These are phyloP conservation scores for Phytopythium vexans DNA, from an alignment of 352 stramenopile genomes.

Conservation along the genomic window DNA sequence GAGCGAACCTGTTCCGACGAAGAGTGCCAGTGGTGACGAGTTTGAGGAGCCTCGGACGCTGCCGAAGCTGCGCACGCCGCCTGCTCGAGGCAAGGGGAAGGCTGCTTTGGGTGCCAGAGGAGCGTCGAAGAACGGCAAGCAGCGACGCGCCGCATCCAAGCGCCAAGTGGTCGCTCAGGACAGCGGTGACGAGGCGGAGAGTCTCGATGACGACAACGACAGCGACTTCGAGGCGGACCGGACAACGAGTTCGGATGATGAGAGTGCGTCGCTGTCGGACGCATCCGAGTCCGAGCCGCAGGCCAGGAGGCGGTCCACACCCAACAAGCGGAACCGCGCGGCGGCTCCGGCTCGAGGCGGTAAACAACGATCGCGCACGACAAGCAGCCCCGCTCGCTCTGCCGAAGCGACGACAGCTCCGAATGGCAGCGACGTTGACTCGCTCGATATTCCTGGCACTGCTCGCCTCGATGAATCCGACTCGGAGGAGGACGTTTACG, in stretches of 20 bases:
- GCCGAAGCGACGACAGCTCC: neutral
- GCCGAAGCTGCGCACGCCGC: no score
- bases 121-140: neutral
- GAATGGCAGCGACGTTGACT: slow-evolving; percentile 27
- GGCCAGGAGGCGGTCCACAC: neutral
- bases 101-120: no score
- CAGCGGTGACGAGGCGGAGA: slow-evolving; percentile 6
- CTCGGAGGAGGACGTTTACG: slow-evolving; percentile 32
- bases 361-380: slow-evolving; percentile 1
- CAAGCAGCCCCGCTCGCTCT: neutral
- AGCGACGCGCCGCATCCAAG: neutral
- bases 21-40: no score
- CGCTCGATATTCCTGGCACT: slow-evolving; percentile 23
- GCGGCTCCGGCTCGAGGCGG: neutral
- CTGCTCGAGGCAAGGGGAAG: no score
- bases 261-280: slow-evolving; percentile 19
- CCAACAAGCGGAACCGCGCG: slow-evolving; percentile 5
- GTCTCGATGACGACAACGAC: slow-evolving; percentile 35
- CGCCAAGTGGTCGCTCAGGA: neutral
- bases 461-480: slow-evolving; percentile 17
- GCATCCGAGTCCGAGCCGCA: neutral
- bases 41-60: no score
- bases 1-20: no score
- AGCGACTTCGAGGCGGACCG: slow-evolving; percentile 47
- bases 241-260: slow-evolving; percentile 32